Evolutionary conservation across 129 eudicot genomes (phyloP).

Genomic region (Oenanthe sinensis): DNA sequence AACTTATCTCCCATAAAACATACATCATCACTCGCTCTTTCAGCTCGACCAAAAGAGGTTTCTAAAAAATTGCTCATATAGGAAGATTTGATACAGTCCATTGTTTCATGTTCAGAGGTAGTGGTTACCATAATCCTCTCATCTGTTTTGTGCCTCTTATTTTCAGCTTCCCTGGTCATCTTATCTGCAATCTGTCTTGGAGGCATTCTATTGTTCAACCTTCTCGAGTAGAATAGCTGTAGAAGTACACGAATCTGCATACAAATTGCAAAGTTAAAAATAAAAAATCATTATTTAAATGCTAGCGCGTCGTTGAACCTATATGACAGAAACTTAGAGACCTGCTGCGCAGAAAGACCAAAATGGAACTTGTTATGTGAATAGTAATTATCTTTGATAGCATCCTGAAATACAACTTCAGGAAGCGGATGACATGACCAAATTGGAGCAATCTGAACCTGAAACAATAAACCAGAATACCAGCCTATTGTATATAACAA

Average conservation of each 20-base stretch:
- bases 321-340: slow-evolving; percentile 6
- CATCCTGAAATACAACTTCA: slow-evolving; percentile 55
- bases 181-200: background rate
- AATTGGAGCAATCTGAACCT: slow-evolving; percentile 45
- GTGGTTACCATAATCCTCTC: background rate
- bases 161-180: background rate
- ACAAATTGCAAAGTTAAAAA: background rate
- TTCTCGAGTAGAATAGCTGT: slow-evolving; percentile 28
- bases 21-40: background rate
- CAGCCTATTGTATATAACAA: slow-evolving; percentile 9
- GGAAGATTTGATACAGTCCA: background rate
- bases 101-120: background rate
- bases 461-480: slow-evolving; percentile 17
- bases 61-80: too few species aligned
- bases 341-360: slow-evolving; percentile 66
- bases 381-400: slow-evolving; percentile 59
- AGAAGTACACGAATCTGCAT: slow-evolving; percentile 41
- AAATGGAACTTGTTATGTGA: slow-evolving; percentile 47
- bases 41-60: background rate
- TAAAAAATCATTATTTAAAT: background rate
- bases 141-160: background rate
- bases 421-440: slow-evolving; percentile 65
- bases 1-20: background rate
- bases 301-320: background rate
- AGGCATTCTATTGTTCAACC: slow-evolving; percentile 9